These are phyloP conservation scores for Nematodospora anomalae DNA, from an alignment of 1,139 yeast genomes.

Conservation along the genomic window DNA sequence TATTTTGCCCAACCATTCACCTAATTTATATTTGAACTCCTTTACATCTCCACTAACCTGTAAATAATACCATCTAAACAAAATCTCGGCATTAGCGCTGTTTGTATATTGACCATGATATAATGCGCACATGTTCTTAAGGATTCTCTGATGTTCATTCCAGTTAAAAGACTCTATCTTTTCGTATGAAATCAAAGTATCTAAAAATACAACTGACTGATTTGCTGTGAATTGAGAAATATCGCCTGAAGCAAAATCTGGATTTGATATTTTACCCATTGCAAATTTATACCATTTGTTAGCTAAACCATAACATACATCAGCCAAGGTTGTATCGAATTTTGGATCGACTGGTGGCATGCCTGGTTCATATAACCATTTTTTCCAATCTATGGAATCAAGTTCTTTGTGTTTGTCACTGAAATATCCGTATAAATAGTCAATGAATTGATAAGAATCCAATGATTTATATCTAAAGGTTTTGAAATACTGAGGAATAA, in stretches of 20 bases:
- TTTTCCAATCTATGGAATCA: constrained; percentile 77
- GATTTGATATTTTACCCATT: constrained; percentile 12
- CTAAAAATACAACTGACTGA: constrained; percentile 78
- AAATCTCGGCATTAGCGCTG: constrained; percentile 76
- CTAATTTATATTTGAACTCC: constrained; percentile 13
- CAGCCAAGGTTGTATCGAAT: constrained; percentile 77
- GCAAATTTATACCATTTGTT: constrained; percentile 53
- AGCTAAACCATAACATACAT: constrained; percentile 67
- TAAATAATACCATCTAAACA: constrained; percentile 73
- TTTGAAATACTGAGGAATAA: constrained; percentile 73
- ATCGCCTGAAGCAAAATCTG: constrained; percentile 37
- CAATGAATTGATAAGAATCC: constrained; percentile 80
- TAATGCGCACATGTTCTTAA: constrained; percentile 41
- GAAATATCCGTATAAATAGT: constrained; percentile 68
- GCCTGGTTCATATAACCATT: constrained; percentile 80
- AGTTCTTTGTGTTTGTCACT: constrained; percentile 47
- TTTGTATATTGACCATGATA: constrained; percentile 44
- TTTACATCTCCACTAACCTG: constrained; percentile 51
- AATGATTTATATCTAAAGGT: constrained; percentile 69
- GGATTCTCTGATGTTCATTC: constrained; percentile 39
- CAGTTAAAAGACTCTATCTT: constrained; percentile 33
- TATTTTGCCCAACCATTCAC: constrained; percentile 38
- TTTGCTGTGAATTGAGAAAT: constrained; percentile 62
- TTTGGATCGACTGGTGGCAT: constrained; percentile 79
- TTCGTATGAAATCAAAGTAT: constrained; percentile 49